Evolutionary conservation across 2,329 filamentous ascomycete genomes (phyloP).

Genomic region (Fusarium nodosum): DNA sequence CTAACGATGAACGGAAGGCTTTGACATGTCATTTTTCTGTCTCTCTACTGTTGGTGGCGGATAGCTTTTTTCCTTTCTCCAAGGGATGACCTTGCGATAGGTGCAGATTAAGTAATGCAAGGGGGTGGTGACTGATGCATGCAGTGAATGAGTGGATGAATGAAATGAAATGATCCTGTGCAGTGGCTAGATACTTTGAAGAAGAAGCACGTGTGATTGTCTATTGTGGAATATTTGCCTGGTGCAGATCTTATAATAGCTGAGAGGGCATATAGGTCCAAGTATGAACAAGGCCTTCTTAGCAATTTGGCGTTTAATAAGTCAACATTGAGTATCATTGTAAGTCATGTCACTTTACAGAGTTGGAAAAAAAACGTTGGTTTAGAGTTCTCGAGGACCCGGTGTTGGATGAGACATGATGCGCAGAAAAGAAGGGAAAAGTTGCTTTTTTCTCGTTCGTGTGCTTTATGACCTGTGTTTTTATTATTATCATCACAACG

Average conservation of each 20-base stretch:
- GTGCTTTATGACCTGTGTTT: not conserved
- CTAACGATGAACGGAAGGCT: not conserved
- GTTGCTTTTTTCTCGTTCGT: conserved; percentile 5
- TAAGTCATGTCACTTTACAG: too few relatives aligned
- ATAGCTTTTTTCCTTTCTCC: not conserved
- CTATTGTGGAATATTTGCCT: not conserved
- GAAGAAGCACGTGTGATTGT: not conserved
- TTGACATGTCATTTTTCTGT: conserved; percentile 1
- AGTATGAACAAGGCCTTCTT: too few relatives aligned
- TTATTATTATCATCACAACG: not conserved
- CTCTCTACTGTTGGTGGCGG: not conserved
- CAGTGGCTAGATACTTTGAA: not conserved
- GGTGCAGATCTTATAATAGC: not conserved
- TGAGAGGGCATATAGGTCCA: not conserved
- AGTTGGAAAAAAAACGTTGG: too few relatives aligned
- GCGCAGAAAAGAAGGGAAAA: not conserved
- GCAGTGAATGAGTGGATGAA: not conserved
- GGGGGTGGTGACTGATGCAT: not conserved
- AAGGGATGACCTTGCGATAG: conserved; percentile 6
- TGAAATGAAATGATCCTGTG: not conserved
- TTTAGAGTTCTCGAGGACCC: not conserved
- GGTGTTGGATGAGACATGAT: conserved; percentile 9
- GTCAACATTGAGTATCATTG: too few relatives aligned
- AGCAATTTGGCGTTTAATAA: too few relatives aligned
- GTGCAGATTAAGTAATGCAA: conserved; percentile 4